Base-by-base conservation (phyloP, 352 stramenopile species). In the Peronospora belbahrii region DNA sequence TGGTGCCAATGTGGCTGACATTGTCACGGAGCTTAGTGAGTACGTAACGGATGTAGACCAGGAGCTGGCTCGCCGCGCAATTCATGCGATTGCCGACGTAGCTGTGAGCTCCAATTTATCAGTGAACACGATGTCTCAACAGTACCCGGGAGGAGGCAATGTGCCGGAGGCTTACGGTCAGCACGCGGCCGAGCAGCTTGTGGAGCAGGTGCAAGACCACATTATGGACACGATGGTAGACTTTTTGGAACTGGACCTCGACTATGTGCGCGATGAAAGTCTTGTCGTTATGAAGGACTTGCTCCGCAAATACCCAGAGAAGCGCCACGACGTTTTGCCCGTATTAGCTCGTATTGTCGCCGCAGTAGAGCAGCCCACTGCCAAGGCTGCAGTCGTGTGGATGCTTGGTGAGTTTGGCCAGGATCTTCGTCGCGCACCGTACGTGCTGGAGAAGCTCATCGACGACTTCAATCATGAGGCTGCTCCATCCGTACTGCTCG, bases 361-460 rank as follows among this genome's bases (percentile, higher is more conserved):
- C 14, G 55, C 70, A 10, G 74, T 94, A n/a, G 65, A 85, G 42
- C 74, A 89, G 51, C 67, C 86, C 8, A 59, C 59, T 9, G 95
- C 94, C 15, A 98, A 97, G 53, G 90, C 94, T 32, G 94, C 90
- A 18, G 78, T 98, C 25, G 82, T 99, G 17, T 98, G 95, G 76
- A 85, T 99, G 60, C 57, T 98, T 6, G 96, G 95, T 28, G 95
- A 99, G 67, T 99, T 97, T 51, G 95, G 95, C 5, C 82, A 97
- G 40, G 83, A 94, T 47, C 61, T 90, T 51, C 75, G 79, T 17
- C 84, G 94, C 18, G 96, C 95, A 8, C 96, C 96, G 13, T 99
- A 99, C 72, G 79, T 98, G 31, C 68, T 99, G 13, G 97, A 99
- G 71, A 95, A 94, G 43, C 67, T 97, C 9, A 93, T 97, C 18